A percentile compares a stretch with the other conserved stretches of the same genome.
Evolutionary conservation across 75 land plant genomes (phyloP).

Genomic region (Picea sitchensis): DNA sequence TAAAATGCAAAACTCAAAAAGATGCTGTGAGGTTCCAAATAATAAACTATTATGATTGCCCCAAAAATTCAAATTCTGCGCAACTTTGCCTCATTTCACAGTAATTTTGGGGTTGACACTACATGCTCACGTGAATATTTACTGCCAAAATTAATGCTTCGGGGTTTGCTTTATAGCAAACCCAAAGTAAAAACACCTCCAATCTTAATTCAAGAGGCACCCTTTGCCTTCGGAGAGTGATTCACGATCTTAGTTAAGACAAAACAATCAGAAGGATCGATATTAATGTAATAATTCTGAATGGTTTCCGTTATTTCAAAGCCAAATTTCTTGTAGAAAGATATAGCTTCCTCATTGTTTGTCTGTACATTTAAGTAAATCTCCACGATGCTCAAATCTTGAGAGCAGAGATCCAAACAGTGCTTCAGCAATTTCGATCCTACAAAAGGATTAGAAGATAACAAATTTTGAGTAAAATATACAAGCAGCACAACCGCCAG

Average conservation of each 20-base stretch:
- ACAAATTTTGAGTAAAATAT: not conserved
- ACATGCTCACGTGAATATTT: not conserved
- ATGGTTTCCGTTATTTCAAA: constrained; percentile 92
- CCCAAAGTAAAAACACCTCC: not conserved
- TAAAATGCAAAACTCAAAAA: not conserved
- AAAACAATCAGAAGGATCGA: constrained; percentile 91
- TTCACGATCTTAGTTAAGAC: constrained; percentile 60
- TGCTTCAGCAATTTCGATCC: constrained; percentile 82
- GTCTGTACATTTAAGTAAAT: constrained; percentile 96
- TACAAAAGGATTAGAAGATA: constrained; percentile 25
- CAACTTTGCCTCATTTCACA: constrained; percentile 1
- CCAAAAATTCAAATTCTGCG: not conserved
- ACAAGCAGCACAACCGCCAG: not conserved
- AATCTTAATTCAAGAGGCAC: not conserved
- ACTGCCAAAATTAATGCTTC: constrained; percentile 1
- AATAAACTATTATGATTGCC: not conserved
- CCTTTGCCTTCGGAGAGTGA: constrained; percentile 13
- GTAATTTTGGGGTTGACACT: not conserved
- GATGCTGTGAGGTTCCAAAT: not conserved
- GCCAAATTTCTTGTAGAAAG: constrained; percentile 88
- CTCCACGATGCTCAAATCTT: constrained; percentile 65
- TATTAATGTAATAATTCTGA: constrained; percentile 79
- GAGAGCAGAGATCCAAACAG: constrained; percentile 67
- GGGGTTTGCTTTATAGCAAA: not conserved
- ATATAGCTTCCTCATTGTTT: constrained; percentile 91